Base-by-base conservation (phyloP, 805 yeast genomes). In the Saccharomycopsis sp. region DNA sequence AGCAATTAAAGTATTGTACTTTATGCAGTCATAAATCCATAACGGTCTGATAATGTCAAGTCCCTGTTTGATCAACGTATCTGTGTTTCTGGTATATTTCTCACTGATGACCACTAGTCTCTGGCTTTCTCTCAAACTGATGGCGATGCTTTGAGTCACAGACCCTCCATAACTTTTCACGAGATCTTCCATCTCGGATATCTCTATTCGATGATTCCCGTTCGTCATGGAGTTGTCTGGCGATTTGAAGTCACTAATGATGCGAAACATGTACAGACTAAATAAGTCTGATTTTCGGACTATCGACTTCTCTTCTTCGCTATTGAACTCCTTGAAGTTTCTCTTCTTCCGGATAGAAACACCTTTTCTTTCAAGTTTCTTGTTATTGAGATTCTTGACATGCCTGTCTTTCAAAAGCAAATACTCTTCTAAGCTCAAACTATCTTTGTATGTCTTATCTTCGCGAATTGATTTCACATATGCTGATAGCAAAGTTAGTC, bases 1-100 rank as follows among this genome's bases (percentile, higher is more conserved):
- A 1, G 76, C 77, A 0, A 89, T 68, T 1, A 82, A 51, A 1
- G 64, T 54, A 1, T 68, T 64, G 14, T 72, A 67, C 16, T 68
- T 65, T 1, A 88, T 71, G 63, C 94, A 83, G 62, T 88, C 91
- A 51, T 82, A 73, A 3, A 89, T 67, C 96, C 97, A 92, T 34
- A 71, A 67, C 0, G 95, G 90, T 54, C 70, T 76, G 5, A 90
- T 66, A 0, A 92, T 73, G 64, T 85, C 88, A 63, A 77, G 80
- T 0, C 87, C 87, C 16, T 68, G 58, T n/a, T 72, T 68, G 9
- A 67, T 63, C n/a, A 80, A 59, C 0, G 69, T 68, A 1, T 62
- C 64, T 2, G 80, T 76, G 53, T 75, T 76, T 2, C 68, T 61
- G 0, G 81, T 78, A 12, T 64, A 56, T 57, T 66, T 73, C 34